Percentiles rank a stretch among this genome's conserved stretches.
Conservation (phyloP, 495 filamentous ascomycete genomes). For the Gamarada debralockiae region DNA sequence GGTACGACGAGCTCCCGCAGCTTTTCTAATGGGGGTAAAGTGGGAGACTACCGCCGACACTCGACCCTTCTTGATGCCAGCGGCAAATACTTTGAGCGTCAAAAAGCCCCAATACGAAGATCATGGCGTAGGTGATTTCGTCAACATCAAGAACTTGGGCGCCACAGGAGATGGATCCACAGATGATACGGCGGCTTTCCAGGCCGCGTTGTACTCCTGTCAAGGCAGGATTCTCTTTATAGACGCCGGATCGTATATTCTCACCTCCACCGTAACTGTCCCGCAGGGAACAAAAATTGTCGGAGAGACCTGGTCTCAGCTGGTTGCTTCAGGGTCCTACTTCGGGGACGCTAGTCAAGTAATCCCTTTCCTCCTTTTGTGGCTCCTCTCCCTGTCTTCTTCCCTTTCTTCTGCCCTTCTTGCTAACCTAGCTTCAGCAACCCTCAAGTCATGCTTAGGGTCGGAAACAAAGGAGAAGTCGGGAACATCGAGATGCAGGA, state of each 20-base stretch:
- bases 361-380: too few species aligned
- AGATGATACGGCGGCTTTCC: constrained; percentile 31
- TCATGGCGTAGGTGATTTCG: constrained; percentile 33
- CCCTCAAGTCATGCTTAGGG: constrained; percentile 51
- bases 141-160: constrained; percentile 50
- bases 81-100: constrained; percentile 63
- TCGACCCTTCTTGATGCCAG: too few species aligned
- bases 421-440: too few species aligned
- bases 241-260: constrained; percentile 41
- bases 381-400: too few species aligned
- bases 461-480: constrained; percentile 44
- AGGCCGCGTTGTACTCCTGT: constrained; percentile 6
- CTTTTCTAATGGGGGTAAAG: too few species aligned
- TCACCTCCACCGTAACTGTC: constrained; percentile 42
- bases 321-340: constrained; percentile 47
- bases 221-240: constrained; percentile 32
- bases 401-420: too few species aligned
- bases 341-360: constrained; percentile 16
- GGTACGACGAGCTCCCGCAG: too few species aligned
- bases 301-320: constrained; percentile 51
- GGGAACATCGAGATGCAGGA: constrained; percentile 43
- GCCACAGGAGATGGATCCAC: constrained; percentile 36
- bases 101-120: constrained; percentile 61
- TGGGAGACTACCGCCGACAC: too few species aligned
- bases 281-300: constrained; percentile 40